Evolutionary conservation across 1,284 basidiomycete genomes (phyloP).

Genomic region (Violaceomyces palustris): DNA sequence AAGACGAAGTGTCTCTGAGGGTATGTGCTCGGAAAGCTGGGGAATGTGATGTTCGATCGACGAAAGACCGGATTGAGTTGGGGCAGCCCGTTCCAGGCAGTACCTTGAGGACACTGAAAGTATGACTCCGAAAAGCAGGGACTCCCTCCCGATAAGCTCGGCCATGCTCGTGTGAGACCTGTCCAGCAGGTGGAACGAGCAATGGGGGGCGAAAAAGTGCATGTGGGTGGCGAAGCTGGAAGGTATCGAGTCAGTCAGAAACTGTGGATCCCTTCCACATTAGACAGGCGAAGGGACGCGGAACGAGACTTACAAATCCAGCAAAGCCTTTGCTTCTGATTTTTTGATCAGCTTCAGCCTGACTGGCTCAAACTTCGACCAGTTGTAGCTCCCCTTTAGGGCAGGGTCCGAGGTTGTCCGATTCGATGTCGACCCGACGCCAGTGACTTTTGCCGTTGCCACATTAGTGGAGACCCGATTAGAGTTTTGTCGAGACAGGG

Average conservation of each 20-base stretch:
- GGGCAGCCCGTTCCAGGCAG: no score
- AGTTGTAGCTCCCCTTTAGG: slow-evolving; percentile 28
- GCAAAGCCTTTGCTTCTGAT: slow-evolving; percentile 25
- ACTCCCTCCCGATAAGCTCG: slow-evolving; percentile 29
- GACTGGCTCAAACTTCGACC: slow-evolving; percentile 35
- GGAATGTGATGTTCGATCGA: no score
- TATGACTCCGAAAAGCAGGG: slow-evolving; percentile 33
- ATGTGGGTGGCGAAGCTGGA: slow-evolving; percentile 24
- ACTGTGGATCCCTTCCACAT: neutral
- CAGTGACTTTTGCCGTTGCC: no score
- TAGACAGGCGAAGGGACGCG: neutral
- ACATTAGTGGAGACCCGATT: no score
- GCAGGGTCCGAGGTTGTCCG: no score
- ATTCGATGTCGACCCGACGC: no score
- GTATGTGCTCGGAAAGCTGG: no score
- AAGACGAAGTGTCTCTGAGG: no score
- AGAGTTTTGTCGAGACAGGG: no score
- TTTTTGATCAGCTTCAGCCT: slow-evolving; percentile 32
- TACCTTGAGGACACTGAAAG: slow-evolving; percentile 36
- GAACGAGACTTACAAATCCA: slow-evolving; percentile 14
- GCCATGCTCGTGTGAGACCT: slow-evolving; percentile 27
- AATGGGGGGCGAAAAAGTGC: slow-evolving; percentile 35
- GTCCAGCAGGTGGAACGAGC: slow-evolving; percentile 26
- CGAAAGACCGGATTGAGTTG: no score
- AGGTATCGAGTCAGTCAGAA: no score